Base-by-base conservation (phyloP, 805 yeast species). In the Suhomyces vadensis region DNA sequence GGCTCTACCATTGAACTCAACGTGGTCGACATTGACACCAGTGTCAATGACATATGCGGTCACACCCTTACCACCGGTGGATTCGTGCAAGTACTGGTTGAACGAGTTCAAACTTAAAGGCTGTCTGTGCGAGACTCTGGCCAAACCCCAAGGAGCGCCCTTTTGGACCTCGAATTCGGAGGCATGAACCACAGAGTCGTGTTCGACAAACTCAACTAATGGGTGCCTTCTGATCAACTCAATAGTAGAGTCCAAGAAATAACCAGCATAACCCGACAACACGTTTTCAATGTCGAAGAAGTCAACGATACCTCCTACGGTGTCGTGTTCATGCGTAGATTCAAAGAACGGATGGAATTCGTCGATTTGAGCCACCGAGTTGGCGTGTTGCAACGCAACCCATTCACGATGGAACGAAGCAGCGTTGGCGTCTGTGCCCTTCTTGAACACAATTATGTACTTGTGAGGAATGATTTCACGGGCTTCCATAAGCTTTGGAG, bases 91-190 rank as follows among this genome's bases (percentile, higher is more conserved):
- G 65, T 88, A 88, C 63, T 83, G 83, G 60, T 58, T 59, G 51
- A 48, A 51, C 42, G 83, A 76, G 47, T 83, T 83, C 50, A 85
- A 74, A 51, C 81, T 79, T 58, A 85, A 74, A 13, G 83, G 75
- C 46, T 82, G 79, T 67, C 91, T 79, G 70, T 89, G 96, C 20
- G 96, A 86, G 48, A 90, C 81, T 74, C 97, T 81, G 20, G 95
- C 87, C 51, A 90, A 77, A 57, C 97, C 97, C 97, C 97, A 90
- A 37, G 96, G 95, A 22, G 96, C 91, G 50, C 90, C 90, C 52
- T 78, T 77, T 71, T 89, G 94, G 48, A 79, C 76, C 49, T 81
- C 78, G 41, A 82, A 75, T 54, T 81, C 83, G 41, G 69, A 71
- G 22, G 89, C 80, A 49, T 73, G 69, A 43, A 88, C 96, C 49